Base-by-base conservation (phyloP, 257 asterid genomes). In the Solanum peruvianum region DNA sequence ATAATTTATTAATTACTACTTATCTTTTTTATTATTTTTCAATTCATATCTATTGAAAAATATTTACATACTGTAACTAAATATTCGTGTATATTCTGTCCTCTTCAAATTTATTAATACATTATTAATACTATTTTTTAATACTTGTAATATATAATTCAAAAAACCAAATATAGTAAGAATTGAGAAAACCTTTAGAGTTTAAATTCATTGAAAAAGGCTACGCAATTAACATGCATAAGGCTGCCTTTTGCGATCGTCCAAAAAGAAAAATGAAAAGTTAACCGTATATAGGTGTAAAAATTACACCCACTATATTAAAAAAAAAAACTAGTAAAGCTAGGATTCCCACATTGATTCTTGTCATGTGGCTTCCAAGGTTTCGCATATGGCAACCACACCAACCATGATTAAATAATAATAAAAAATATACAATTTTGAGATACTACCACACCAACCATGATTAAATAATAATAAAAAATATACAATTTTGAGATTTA, bases 401-500 rank as follows among this genome's bases (percentile, higher is more conserved):
- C 85, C 85, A 80, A 47, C 85, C 67, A 72, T 35, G 20, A 5
- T 9, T 35, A 72, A 72, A 18, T 27, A 16, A 39, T 35, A 33
- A 0, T 4, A 3, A 9, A 72, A 37, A 71, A 29, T 29, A 29
- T n/a, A n/a, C n/a, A n/a, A n/a, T n/a, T n/a, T n/a, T n/a, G n/a
- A n/a, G n/a, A n/a, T n/a, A n/a, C n/a, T n/a, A 64, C 44, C 67
- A 29, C 85, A 80, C 85, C 85, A 80, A 47, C 85, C 67, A 72
- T 35, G 20, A 5, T 9, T 35, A 72, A 72, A 18, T 27, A 16
- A 39, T 35, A 33, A 0, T 4, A 3, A 9, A 72, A 37, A 71
- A 29, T 29, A 29, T n/a, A n/a, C n/a, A n/a, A 29, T 35, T 31
- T 0, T 1, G 73, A 67, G 5, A 27, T 14, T 14, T 1, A 67